Percentiles rank a stretch among this genome's conserved stretches.
Evolutionary conservation across 345 rosid genomes (phyloP).

Genomic region (Acer saccharum): DNA sequence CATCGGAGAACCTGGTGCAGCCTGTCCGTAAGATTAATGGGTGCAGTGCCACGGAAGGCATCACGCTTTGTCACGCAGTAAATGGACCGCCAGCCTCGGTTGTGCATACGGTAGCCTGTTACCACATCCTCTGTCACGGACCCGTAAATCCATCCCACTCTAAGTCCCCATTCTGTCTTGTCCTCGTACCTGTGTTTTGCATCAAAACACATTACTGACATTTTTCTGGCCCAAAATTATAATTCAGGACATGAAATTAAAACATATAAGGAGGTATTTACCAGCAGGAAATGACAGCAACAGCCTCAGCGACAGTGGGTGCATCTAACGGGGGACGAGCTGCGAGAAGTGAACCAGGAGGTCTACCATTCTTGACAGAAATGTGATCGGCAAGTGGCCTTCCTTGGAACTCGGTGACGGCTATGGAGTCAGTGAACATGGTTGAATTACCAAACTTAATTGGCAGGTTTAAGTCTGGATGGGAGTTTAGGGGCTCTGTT

Average conservation of each 20-base stretch:
- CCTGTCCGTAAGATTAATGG: slow-evolving; percentile 87
- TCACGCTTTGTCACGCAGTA: slow-evolving; percentile 91
- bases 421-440: slow-evolving; percentile 71
- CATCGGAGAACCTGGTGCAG: slow-evolving; percentile 93
- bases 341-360: slow-evolving; percentile 79
- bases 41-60: slow-evolving; percentile 91
- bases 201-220: neutral
- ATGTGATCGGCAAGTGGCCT: slow-evolving; percentile 91
- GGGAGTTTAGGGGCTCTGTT: slow-evolving; percentile 59
- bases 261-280: slow-evolving; percentile 20
- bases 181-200: slow-evolving; percentile 59
- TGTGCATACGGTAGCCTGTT: slow-evolving; percentile 95
- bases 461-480: slow-evolving; percentile 79
- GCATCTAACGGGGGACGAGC: slow-evolving; percentile 92
- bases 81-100: slow-evolving; percentile 93
- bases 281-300: slow-evolving; percentile 97
- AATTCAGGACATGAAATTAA: neutral
- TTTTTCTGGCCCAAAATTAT: neutral
- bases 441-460: slow-evolving; percentile 75
- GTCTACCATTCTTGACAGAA: slow-evolving; percentile 91
- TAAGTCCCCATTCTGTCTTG: slow-evolving; percentile 89
- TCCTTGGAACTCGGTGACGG: slow-evolving; percentile 86
- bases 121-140: slow-evolving; percentile 86
- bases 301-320: slow-evolving; percentile 96
- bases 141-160: slow-evolving; percentile 90